A percentile compares a stretch with the other conserved stretches of the same genome.
These are phyloP conservation scores for Chaetothyriales sp. DNA, from an alignment of 2,329 filamentous ascomycete genomes.

Conservation along the genomic window DNA sequence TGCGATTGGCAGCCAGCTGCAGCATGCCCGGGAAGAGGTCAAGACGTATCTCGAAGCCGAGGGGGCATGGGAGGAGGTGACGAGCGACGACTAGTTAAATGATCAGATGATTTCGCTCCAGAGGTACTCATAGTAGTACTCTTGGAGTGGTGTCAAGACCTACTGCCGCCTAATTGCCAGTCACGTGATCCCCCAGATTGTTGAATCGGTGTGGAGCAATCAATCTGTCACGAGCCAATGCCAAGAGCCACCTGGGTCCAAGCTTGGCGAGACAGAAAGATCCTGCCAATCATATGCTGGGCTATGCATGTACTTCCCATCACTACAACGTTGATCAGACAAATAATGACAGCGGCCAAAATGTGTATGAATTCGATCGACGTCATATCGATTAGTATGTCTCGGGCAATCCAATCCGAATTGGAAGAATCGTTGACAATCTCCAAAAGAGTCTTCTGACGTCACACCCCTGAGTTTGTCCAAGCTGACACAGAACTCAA, in stretches of 20 bases:
- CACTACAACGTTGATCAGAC: too few species aligned
- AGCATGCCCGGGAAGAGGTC: constrained; percentile 57
- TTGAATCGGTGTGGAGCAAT: too few species aligned
- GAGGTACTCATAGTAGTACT: too few species aligned
- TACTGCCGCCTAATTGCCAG: too few species aligned
- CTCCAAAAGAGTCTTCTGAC: neutral
- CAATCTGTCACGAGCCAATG: too few species aligned
- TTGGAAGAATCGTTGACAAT: neutral
- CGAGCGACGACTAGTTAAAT: neutral
- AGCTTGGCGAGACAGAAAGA: too few species aligned
- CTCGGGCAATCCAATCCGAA: neutral
- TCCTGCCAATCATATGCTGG: too few species aligned
- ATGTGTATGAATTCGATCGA: neutral
- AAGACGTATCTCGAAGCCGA: constrained; percentile 56
- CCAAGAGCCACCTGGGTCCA: too few species aligned
- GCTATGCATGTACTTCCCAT: too few species aligned
- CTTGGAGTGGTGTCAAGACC: neutral
- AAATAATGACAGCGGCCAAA: neutral
- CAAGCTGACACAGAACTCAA: neutral
- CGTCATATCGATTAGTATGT: neutral
- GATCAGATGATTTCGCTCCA: too few species aligned
- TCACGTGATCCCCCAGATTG: too few species aligned
- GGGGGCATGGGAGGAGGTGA: constrained; percentile 70
- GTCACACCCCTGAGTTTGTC: neutral
- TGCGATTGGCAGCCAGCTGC: constrained; percentile 65